Evolutionary conservation across 805 yeast species (phyloP).

Genomic region (Sugiyamaella boreocaroliniensis): DNA sequence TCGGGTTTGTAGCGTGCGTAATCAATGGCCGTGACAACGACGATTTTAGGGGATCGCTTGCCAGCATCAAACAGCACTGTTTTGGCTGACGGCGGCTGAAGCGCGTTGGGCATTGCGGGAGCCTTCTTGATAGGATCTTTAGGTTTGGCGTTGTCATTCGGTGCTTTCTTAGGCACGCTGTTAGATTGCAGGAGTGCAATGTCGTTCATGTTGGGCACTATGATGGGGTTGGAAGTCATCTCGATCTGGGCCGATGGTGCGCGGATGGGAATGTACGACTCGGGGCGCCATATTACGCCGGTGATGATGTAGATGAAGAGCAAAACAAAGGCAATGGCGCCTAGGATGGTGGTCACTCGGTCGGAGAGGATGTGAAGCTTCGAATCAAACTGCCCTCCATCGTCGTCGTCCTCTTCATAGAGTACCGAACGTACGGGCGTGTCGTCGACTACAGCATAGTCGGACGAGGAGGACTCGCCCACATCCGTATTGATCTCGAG

Average conservation of each 20-base stretch:
- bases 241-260: slow-evolving; percentile 9
- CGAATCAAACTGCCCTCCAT: background rate
- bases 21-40: slow-evolving; percentile 79
- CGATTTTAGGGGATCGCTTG: slow-evolving; percentile 33
- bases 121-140: slow-evolving; percentile 3
- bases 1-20: slow-evolving; percentile 60
- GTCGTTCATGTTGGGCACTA: slow-evolving; percentile 19
- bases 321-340: slow-evolving; percentile 1
- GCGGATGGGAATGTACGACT: slow-evolving; percentile 9
- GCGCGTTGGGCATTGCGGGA: slow-evolving; percentile 1
- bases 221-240: slow-evolving; percentile 16
- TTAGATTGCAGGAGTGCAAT: slow-evolving; percentile 15
- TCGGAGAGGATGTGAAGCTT: background rate
- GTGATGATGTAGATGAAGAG: slow-evolving; percentile 16
- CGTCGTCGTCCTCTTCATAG: background rate
- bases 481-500: background rate
- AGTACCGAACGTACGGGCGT: background rate
- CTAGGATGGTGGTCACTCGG: slow-evolving; percentile 3
- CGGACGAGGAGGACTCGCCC: background rate
- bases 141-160: slow-evolving; percentile 25
- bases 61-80: slow-evolving; percentile 6
- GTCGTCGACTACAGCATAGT: background rate
- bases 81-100: background rate
- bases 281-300: slow-evolving; percentile 13
- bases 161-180: slow-evolving; percentile 28